Percentiles rank a stretch among this genome's conserved stretches.
Conservation (phyloP, 73 alveolate genomes). For the Tetrahymena elliotti region DNA sequence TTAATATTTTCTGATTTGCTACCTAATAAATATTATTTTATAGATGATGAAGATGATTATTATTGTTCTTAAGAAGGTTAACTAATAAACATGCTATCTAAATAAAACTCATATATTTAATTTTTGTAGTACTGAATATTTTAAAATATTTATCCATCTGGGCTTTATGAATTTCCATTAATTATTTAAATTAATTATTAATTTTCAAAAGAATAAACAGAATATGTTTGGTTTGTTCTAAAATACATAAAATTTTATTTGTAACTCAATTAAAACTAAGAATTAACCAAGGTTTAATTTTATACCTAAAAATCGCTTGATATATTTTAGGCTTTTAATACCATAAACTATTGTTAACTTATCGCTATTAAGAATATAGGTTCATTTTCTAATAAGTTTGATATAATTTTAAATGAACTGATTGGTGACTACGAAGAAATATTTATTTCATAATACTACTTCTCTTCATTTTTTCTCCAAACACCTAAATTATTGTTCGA, state of each 20-base stretch:
- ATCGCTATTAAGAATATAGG: not conserved
- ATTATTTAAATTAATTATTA: not conserved
- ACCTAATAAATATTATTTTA: not conserved
- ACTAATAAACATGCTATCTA: not conserved
- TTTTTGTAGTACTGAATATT: not conserved
- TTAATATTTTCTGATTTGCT: not conserved
- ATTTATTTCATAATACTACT: not conserved
- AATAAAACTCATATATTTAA: not conserved
- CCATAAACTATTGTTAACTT: not conserved
- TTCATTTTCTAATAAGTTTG: not conserved
- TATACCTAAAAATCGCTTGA: not conserved
- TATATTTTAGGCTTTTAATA: not conserved
- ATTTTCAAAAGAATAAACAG: not conserved
- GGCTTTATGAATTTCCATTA: not conserved
- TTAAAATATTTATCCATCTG: not conserved
- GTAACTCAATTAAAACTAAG: not conserved
- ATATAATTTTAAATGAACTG: not conserved
- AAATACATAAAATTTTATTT: not conserved
- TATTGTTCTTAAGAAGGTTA: not conserved
- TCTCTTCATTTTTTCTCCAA: not conserved
- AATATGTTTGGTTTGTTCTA: not conserved
- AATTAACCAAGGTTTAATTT: not conserved
- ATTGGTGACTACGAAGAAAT: not conserved
- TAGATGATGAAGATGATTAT: not conserved
- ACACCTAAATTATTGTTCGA: not conserved